Base-by-base conservation (phyloP, 2,329 filamentous ascomycete genomes). In the Berkeleyomyces rouxiae region DNA sequence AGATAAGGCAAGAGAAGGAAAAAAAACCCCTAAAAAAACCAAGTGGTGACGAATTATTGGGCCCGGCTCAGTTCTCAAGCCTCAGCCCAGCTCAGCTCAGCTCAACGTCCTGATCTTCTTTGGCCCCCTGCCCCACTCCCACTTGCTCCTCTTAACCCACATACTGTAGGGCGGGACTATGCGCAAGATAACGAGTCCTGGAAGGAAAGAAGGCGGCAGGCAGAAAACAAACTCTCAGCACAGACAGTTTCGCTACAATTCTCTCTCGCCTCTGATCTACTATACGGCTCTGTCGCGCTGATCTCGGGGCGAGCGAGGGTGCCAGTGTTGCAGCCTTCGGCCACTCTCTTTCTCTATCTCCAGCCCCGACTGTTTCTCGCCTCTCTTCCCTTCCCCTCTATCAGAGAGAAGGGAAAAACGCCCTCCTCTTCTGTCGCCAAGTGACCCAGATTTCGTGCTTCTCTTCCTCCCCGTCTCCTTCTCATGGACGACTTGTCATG, bases 1-100 rank as follows among this genome's bases (percentile, higher is more conserved):
- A 61, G 59, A 64, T 64, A 64, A 64, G 61, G 37, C 33, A 33
- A 10, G 37, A 39, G 3, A n/a, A 31, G 16, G 13, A 53, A 9
- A 31, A 36, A 53, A 23, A 23, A 23, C 23, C 2, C 23, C 23
- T 23, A 23, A 23, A 31, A 33, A 53, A 13, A 37, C 33, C 31
- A 53, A 13, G 49, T 53, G 31, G 49, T 53, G 31, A 36, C 33
- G 23, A 53, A 13, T 53, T 37, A 53, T n/a, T 53, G 31, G 49
- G 37, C 49, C 49, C 49, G 31, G 49, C n/a, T 53, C 49, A 13
- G 33, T 37, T 53, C 49, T 33, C 49, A 53, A 53, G 49, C 49
- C 31, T 53, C 49, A 53, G 49, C 23, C 23, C 49, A 53, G 36
- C 23, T 31, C 49, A 53, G 33, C 23, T 53, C 49, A 53, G 49